Conservation (phyloP, 108 stramenopile genomes). For the Hondaea fermentalgiana region DNA sequence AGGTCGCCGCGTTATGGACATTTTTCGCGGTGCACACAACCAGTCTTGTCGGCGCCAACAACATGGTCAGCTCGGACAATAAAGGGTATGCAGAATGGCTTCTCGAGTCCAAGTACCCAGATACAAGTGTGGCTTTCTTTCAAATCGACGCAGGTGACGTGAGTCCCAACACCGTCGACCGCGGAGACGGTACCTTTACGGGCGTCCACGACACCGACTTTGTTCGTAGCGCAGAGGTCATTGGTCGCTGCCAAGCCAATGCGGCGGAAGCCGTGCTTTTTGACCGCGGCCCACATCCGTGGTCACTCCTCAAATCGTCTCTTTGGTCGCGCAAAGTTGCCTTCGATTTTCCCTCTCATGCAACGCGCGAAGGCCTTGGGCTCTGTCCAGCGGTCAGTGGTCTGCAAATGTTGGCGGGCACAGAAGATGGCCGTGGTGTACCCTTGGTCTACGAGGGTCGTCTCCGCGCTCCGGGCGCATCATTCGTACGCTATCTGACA, state of each 20-base stretch:
- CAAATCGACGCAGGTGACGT: background rate
- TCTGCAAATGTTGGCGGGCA: conserved; percentile 6
- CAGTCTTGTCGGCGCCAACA: background rate
- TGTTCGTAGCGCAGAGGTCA: background rate
- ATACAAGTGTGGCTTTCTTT: background rate
- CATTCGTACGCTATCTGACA: background rate
- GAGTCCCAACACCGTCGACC: background rate
- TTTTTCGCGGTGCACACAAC: conserved; percentile 10
- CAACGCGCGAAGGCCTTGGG: background rate
- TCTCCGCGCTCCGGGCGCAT: background rate
- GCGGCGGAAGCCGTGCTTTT: background rate
- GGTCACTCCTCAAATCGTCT: background rate
- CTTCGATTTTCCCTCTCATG: background rate
- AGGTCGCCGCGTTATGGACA: background rate
- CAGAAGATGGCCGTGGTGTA: background rate
- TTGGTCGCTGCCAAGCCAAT: background rate
- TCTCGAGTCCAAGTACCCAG: background rate
- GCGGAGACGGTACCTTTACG: background rate
- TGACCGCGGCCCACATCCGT: background rate
- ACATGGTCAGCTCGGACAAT: conserved; percentile 2
- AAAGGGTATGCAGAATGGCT: conserved; percentile 14
- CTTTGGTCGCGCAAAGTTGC: background rate
- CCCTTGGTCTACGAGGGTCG: background rate
- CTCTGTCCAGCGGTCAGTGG: background rate
- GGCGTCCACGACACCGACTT: background rate